Base-by-base conservation (phyloP, 352 stramenopile genomes). In the Phytophthora capsici region DNA sequence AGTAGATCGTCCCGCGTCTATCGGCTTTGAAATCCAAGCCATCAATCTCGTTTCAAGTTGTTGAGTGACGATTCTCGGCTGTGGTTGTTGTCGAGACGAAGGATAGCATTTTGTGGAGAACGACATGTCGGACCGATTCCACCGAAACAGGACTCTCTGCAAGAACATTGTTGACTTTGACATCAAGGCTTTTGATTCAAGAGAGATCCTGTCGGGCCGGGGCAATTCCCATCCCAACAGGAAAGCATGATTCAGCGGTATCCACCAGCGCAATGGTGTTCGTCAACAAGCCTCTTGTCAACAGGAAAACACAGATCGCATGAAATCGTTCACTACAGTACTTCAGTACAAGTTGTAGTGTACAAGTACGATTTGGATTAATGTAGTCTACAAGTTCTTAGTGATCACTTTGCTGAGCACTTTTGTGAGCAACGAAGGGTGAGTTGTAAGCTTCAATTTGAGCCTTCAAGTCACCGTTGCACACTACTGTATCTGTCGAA, bases 1-100 rank as follows among this genome's bases (percentile, higher is more conserved):
- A n/a, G n/a, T n/a, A 45, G 4, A 30, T 49, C 12, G 49, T 32
- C 19, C n/a, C n/a, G 56, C 36, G 57, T 44, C 57, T 58, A 64
- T 64, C 56, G 51, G 54, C 13, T 19, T 6, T 26, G 16, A 22
- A n/a, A 6, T 30, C 28, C 28, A 58, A 58, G 47, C 48, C 50
- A 67, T 54, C 22, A 20, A 53, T 63, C 45, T 37, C 52, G 19
- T 34, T 53, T n/a, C 20, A 45, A 41, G 14, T 61, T 23, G 19
- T 55, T 63, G 60, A 69, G 13, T 32, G 25, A 5, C 36, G 30
- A 20, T n/a, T 47, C 20, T 45, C 53, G 28, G 22, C 37, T 37
- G 50, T 59, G 3, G 37, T 28, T 40, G 22, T 57, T 30, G 54
- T 38, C 23, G 12, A 6, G 9, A 59, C 28, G 51, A 28, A 58